Conservation (phyloP, 306 rosid species). For the Mucuna pruriens region DNA sequence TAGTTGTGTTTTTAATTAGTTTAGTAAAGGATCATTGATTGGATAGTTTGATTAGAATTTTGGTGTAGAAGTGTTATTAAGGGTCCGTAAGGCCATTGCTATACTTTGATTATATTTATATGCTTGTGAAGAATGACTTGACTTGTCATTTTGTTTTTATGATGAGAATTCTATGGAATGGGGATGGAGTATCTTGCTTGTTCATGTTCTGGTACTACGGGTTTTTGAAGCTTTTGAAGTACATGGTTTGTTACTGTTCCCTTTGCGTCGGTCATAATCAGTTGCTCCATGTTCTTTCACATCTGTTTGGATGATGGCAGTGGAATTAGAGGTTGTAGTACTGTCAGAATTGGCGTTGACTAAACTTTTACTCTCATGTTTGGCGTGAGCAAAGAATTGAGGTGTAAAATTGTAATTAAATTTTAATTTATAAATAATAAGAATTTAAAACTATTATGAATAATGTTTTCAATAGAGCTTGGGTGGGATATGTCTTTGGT, state of each 20-base stretch:
- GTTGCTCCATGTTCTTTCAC: not conserved
- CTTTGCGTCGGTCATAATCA: not conserved
- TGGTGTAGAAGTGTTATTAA: not conserved
- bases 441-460: not conserved
- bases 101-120: not conserved
- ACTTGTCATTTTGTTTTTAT: not conserved
- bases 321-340: not conserved
- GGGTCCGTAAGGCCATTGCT: not conserved
- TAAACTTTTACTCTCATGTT: not conserved
- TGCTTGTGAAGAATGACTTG: not conserved
- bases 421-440: not conserved
- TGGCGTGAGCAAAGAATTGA: not conserved
- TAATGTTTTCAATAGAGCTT: not conserved
- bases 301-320: not conserved
- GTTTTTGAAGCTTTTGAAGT: not conserved
- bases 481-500: not conserved
- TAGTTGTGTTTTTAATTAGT: not conserved
- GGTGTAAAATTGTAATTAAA: not conserved
- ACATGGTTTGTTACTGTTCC: not conserved
- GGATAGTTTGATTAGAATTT: not conserved
- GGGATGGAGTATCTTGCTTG: not conserved
- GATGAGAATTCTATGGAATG: not conserved
- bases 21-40: conserved; percentile 2
- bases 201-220: not conserved
- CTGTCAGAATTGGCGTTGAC: not conserved